Base-by-base conservation (phyloP, 139 green algal genomes). In the Tetraselmis chui region DNA sequence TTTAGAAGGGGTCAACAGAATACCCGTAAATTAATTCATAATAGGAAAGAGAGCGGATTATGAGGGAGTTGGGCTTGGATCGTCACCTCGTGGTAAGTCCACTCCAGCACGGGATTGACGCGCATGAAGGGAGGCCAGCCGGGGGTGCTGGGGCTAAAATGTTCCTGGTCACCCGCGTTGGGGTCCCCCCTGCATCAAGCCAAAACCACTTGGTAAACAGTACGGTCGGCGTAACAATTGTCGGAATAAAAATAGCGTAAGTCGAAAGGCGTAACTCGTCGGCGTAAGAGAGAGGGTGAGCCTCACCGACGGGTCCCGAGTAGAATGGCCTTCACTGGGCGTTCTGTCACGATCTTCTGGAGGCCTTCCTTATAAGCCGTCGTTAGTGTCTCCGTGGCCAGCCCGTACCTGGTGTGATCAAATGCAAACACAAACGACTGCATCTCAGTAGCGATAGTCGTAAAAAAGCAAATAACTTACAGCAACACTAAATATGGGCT, bases 121-220 rank as follows among this genome's bases (percentile, higher is more conserved):
- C 96, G 89, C 96, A 99, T 98, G 90, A 99, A 99, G 77, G 93
- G 82, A 18, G 96, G 95, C 96, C 96, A 99, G 79, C 92, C 95
- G 0, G 86, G 79, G 32, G 80, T 92, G 83, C 85, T 94, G 27
- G 96, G 95, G 59, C 92, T 96, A 85, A 98, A 99, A 27, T 94
- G 82, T n/a, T 91, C 92, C 85, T 97, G 94, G 27, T 88, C 91
- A 1, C 82, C 80, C 0, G 92, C 92, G 76, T 98, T 98, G 23
- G 95, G 95, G 86, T 98, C 95, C 23, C 91, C 90, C 32, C 92
- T 94, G 86, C 82, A 28, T 1, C 5, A 58, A 11, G 78, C 1
- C 77, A 23, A 32, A 24, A 59, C 24, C 11, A n/a, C 81, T 28
- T 0, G 22, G 28, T 18, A 45, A 32, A 83, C 45, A 18, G 59